Evolutionary conservation across 805 yeast genomes (phyloP).

Genomic region (Zygosaccharomyces kombuchaensis): DNA sequence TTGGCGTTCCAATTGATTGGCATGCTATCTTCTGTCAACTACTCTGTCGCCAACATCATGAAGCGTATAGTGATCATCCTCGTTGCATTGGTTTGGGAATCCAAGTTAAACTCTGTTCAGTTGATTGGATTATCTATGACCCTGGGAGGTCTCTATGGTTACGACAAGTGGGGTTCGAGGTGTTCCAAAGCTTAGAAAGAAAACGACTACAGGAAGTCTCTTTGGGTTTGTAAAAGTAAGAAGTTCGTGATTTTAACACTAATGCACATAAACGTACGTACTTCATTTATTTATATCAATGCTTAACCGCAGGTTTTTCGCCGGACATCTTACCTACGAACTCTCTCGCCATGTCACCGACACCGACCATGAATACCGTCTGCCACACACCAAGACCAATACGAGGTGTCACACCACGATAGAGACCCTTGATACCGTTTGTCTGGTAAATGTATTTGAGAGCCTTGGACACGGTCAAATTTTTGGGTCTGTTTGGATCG

Average conservation of each 20-base stretch:
- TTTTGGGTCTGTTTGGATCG: constrained; percentile 94
- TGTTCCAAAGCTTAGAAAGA: background rate
- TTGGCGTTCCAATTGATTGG: constrained; percentile 76
- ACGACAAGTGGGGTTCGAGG: constrained; percentile 59
- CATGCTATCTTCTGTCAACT: constrained; percentile 65
- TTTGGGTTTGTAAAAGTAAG: constrained; percentile 3
- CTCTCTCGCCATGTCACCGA: constrained; percentile 89
- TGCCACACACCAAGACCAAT: constrained; percentile 97
- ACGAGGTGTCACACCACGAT: constrained; percentile 96
- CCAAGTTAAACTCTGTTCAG: constrained; percentile 41
- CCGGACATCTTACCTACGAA: constrained; percentile 60
- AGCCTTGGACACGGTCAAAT: constrained; percentile 71
- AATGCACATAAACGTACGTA: background rate
- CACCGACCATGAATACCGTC: constrained; percentile 96
- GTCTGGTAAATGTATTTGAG: constrained; percentile 75
- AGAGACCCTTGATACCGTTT: constrained; percentile 85
- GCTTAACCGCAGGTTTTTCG: constrained; percentile 45
- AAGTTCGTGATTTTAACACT: background rate
- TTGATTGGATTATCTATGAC: constrained; percentile 53
- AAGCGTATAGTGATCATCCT: constrained; percentile 68
- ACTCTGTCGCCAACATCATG: constrained; percentile 72
- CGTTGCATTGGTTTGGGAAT: constrained; percentile 63
- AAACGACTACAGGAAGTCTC: background rate
- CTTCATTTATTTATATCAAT: constrained; percentile 7
- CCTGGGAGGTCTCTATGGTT: constrained; percentile 59